Evolutionary conservation across 2,329 filamentous ascomycete genomes (phyloP).

Genomic region (Anisogramma anomala): DNA sequence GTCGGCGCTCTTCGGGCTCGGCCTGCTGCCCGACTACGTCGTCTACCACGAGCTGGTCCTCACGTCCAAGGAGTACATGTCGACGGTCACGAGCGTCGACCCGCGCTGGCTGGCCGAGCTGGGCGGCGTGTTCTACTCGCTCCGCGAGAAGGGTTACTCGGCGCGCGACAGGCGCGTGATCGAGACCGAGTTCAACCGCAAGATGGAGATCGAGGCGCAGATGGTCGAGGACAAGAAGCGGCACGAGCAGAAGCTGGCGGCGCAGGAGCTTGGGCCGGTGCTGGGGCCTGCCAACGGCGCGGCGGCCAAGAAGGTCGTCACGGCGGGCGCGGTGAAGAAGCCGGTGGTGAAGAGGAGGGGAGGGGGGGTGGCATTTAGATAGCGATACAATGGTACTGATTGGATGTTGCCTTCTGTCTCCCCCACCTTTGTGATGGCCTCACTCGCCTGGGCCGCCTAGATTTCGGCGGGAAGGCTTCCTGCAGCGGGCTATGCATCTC

Average conservation of each 20-base stretch:
- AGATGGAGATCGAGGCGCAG: slow-evolving; percentile 84
- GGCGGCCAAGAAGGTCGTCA: slow-evolving; percentile 44
- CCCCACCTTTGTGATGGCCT: too few species aligned
- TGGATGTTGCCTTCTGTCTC: too few species aligned
- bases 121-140: slow-evolving; percentile 90
- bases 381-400: not conserved
- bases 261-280: slow-evolving; percentile 38
- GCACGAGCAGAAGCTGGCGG: slow-evolving; percentile 46
- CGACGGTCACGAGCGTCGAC: slow-evolving; percentile 88
- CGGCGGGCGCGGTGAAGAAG: slow-evolving; percentile 51
- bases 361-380: slow-evolving; percentile 26
- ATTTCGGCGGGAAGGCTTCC: too few species aligned
- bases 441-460: too few species aligned
- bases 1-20: slow-evolving; percentile 79
- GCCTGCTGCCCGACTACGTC: slow-evolving; percentile 91
- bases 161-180: slow-evolving; percentile 74
- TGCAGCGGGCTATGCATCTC: not conserved
- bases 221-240: slow-evolving; percentile 76
- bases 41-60: slow-evolving; percentile 97
- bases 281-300: slow-evolving; percentile 22
- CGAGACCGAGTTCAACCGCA: slow-evolving; percentile 83
- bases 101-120: slow-evolving; percentile 95
- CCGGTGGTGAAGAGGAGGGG: slow-evolving; percentile 46
- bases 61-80: slow-evolving; percentile 96
- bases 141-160: slow-evolving; percentile 96